Base-by-base conservation (phyloP, 176 grass and related monocot species). In the Ensete ventricosum region DNA sequence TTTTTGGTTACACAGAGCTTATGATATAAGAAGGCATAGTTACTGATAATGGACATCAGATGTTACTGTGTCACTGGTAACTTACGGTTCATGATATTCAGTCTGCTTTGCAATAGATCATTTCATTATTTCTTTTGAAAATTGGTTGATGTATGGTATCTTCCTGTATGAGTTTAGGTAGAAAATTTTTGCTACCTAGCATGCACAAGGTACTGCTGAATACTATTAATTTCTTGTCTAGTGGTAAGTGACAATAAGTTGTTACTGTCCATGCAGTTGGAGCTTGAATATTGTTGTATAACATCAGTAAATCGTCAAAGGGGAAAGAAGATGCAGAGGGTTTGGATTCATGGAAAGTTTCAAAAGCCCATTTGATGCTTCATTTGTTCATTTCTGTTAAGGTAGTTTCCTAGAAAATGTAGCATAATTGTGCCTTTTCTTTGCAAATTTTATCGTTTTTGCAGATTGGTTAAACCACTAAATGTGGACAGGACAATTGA, bases 281-380 rank as follows among this genome's bases (percentile, higher is more conserved):
- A 97, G 72, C 88, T 97, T 22, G 83, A 90, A 87, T 97, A 93
- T 67, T 97, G 90, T n/a, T 93, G 94, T 78, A 77, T 97, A 55
- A 80, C 76, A 71, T 97, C 88, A n/a, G 77, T 93, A 58, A 97
- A 97, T 75, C 82, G 90, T 43, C 84, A 87, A 34, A 91, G 78
- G 1, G 80, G 90, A 53, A 97, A 93, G 85, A 79, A 67, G 68
- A 90, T 97, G 94, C 87, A 66, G 16, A 87, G 94, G n/a, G 94
- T 93, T 78, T 97, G 94, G 94, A 80, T 90, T 26, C 94, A 97
- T 73, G 94, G 90, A 1, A 97, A 97, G 71, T 97, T 97, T 79
- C 75, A 85, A 70, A 97, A 93, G 72, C 90, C 93, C 26, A 43
- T 69, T 49, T 76, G 24, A 76, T 64, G 48, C 48, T 63, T 53